Percentiles rank a stretch among this genome's conserved stretches.
phyloP scores from a whole-genome alignment of 352 stramenopile species.

The Pythium volutum region DNA sequence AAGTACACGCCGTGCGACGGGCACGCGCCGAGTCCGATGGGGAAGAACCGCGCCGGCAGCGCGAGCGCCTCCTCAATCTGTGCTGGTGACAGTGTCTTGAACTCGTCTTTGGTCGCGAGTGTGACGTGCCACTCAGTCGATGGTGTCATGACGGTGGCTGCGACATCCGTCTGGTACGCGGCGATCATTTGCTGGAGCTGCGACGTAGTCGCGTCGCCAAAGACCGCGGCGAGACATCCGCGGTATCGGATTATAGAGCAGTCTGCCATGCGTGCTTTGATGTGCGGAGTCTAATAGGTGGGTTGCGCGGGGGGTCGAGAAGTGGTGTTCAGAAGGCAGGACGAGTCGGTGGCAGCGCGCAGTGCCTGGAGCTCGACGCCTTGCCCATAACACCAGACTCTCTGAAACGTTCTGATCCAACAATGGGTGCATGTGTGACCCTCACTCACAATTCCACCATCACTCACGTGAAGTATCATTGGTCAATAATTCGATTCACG shows the following conservation, averaged over 20 bases:
- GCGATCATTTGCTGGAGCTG: slow-evolving; percentile 14
- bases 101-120: slow-evolving; percentile 54
- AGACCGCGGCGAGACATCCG: slow-evolving; percentile 22
- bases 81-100: slow-evolving; percentile 20
- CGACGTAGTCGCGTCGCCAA: neutral
- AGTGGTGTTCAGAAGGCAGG: neutral
- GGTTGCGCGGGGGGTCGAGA: neutral
- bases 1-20: slow-evolving; percentile 35
- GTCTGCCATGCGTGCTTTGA: slow-evolving; percentile 11
- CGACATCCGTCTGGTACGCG: neutral
- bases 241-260: slow-evolving; percentile 20
- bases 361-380: no score
- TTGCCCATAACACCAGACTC: no score
- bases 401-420: neutral
- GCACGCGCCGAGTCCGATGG: slow-evolving; percentile 37
- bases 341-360: neutral
- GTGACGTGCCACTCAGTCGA: slow-evolving; percentile 50
- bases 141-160: neutral
- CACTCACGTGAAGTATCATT: neutral
- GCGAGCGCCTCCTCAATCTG: slow-evolving; percentile 31
- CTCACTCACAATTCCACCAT: neutral
- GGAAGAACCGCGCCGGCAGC: slow-evolving; percentile 33
- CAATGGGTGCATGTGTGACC: neutral
- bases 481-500: neutral
- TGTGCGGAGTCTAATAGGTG: neutral